phyloP scores from a whole-genome alignment of 805 yeast genomes.

The Tetrapisispora taiwanensis region DNA sequence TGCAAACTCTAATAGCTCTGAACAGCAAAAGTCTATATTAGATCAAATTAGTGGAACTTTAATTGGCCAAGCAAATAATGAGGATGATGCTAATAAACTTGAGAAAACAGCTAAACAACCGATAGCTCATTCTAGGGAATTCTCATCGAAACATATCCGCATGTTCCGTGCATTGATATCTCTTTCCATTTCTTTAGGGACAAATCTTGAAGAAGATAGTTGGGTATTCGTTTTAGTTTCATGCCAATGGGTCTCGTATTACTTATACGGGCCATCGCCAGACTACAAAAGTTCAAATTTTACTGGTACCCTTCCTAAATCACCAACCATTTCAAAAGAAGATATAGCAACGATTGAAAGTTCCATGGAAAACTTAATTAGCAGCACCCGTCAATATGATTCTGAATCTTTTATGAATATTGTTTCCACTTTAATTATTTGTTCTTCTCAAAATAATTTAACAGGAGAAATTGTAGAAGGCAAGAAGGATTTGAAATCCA shows the following conservation, averaged over 20 bases:
- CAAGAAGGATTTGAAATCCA: neutral
- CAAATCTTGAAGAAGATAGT: constrained; percentile 44
- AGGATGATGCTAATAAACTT: neutral
- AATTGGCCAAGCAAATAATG: constrained; percentile 5
- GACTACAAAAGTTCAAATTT: constrained; percentile 27
- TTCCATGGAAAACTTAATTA: constrained; percentile 51
- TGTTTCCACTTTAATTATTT: constrained; percentile 35
- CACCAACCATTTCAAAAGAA: constrained; percentile 33
- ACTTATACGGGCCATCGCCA: constrained; percentile 49
- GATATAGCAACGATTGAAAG: constrained; percentile 45
- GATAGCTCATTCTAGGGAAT: constrained; percentile 32
- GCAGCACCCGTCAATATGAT: constrained; percentile 49
- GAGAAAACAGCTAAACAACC: constrained; percentile 4
- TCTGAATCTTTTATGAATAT: constrained; percentile 40
- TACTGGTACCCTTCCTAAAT: constrained; percentile 33
- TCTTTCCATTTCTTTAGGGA: constrained; percentile 73
- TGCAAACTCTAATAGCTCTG: neutral
- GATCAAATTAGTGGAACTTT: constrained; percentile 18
- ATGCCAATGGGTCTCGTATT: constrained; percentile 72
- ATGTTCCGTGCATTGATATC: constrained; percentile 72
- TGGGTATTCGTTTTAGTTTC: constrained; percentile 60
- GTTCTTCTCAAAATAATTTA: constrained; percentile 28
- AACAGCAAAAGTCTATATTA: constrained; percentile 6
- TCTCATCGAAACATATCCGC: constrained; percentile 59
- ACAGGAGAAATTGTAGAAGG: neutral